Conservation (phyloP, 768 basidiomycete species). For the Lactarius tabidus region DNA sequence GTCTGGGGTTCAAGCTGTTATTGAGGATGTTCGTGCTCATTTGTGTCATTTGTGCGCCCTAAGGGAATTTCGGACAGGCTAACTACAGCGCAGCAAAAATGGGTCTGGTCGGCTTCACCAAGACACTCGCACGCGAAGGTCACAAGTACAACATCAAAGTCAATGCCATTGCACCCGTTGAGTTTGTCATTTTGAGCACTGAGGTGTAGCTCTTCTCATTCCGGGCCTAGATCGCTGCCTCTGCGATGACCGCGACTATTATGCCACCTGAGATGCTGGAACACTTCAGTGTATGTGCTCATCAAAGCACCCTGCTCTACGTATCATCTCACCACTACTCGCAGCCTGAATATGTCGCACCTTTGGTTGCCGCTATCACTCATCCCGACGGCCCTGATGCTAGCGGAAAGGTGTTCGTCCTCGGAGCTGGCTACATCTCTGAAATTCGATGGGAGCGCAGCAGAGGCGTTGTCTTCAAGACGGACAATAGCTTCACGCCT, state of each 20-base stretch:
- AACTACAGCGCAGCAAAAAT: constrained; percentile 99
- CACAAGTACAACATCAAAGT: constrained; percentile 86
- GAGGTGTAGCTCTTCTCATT: neutral
- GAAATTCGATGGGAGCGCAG: constrained; percentile 94
- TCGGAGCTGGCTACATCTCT: constrained; percentile 88
- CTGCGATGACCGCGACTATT: constrained; percentile 91
- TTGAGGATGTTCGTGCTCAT: neutral
- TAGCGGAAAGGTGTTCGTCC: constrained; percentile 81
- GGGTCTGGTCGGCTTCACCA: constrained; percentile 89
- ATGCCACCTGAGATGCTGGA: constrained; percentile 93
- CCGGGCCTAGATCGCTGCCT: constrained; percentile 75
- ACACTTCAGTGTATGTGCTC: constrained; percentile 60
- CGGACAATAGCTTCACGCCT: constrained; percentile 87
- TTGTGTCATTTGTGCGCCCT: neutral
- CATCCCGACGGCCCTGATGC: constrained; percentile 81
- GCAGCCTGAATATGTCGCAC: constrained; percentile 88
- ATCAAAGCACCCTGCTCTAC: neutral
- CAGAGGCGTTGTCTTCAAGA: constrained; percentile 82
- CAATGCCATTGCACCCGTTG: constrained; percentile 84
- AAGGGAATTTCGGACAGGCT: constrained; percentile 93
- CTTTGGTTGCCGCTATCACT: constrained; percentile 83
- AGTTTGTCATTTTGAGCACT: constrained; percentile 29
- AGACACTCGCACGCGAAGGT: constrained; percentile 89
- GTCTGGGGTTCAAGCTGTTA: neutral
- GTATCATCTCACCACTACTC: neutral